Evolutionary conservation across 352 stramenopile species (phyloP).

Genomic region (Pythium folliculosum): DNA sequence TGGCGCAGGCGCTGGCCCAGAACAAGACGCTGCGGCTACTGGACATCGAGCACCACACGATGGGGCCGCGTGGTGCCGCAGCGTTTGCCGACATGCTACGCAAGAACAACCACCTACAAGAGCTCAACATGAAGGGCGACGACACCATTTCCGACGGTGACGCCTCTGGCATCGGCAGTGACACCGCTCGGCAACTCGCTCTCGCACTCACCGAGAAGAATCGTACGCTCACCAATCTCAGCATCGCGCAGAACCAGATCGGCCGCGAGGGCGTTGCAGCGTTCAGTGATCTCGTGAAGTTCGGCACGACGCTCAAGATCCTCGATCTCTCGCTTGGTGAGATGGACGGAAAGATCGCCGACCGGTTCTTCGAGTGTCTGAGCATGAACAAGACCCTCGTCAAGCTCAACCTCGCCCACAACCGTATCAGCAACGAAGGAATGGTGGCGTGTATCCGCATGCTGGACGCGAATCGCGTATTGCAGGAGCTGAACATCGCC

Average conservation of each 20-base stretch:
- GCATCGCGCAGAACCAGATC: slow-evolving; percentile 68
- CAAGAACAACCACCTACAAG: slow-evolving; percentile 49
- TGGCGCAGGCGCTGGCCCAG: slow-evolving; percentile 48
- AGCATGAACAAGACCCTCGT: slow-evolving; percentile 55
- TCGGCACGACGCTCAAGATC: slow-evolving; percentile 45
- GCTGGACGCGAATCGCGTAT: slow-evolving; percentile 52
- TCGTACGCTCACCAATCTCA: slow-evolving; percentile 46
- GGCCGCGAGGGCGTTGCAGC: slow-evolving; percentile 48
- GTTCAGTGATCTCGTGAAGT: slow-evolving; percentile 60
- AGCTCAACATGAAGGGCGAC: slow-evolving; percentile 70
- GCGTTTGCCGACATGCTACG: slow-evolving; percentile 69
- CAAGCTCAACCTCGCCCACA: slow-evolving; percentile 61
- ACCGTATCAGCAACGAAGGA: slow-evolving; percentile 73
- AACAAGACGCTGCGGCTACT: slow-evolving; percentile 68
- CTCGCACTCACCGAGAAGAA: slow-evolving; percentile 48
- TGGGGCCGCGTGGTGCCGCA: slow-evolving; percentile 48
- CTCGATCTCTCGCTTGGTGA: slow-evolving; percentile 67
- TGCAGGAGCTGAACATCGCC: slow-evolving; percentile 73
- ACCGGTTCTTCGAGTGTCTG: slow-evolving; percentile 70
- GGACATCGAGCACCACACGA: slow-evolving; percentile 78
- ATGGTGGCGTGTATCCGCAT: slow-evolving; percentile 58
- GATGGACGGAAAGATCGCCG: slow-evolving; percentile 56
- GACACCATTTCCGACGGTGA: slow-evolving; percentile 54
- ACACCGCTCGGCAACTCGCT: slow-evolving; percentile 49
- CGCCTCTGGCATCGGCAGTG: slow-evolving; percentile 44